phyloP scores from a whole-genome alignment of 73 alveolate species.

The Strombidium stylifer region DNA sequence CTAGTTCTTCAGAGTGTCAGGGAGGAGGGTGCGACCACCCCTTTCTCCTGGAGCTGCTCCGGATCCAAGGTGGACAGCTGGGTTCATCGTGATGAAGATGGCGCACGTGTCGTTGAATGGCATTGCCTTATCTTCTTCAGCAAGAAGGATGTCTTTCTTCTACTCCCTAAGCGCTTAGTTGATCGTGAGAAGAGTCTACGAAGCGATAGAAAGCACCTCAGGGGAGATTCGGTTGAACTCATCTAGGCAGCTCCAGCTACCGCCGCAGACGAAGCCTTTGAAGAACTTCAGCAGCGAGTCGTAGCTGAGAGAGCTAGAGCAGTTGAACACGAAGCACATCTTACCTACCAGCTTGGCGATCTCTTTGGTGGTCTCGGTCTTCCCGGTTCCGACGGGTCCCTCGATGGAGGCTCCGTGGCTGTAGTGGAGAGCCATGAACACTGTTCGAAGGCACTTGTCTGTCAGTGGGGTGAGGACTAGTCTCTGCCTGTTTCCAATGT shows the following conservation, averaged over 20 bases:
- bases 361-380: conserved; percentile 90
- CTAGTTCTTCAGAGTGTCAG: conserved; percentile 82
- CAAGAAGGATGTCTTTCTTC: conserved; percentile 45
- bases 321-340: conserved; percentile 88
- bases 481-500: conserved; percentile 96
- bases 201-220: conserved; percentile 97
- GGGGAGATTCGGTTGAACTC: conserved; percentile 72
- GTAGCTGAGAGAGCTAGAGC: conserved; percentile 82
- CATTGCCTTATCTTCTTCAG: conserved; percentile 46
- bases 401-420: conserved; percentile 96
- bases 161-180: conserved; percentile 81
- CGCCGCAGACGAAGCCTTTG: conserved; percentile 89
- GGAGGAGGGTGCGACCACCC: conserved; percentile 87
- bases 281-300: conserved; percentile 85
- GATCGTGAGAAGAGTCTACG: conserved; percentile 94
- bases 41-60: no score
- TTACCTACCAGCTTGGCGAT: conserved; percentile 82
- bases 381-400: conserved; percentile 96
- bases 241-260: conserved; percentile 75
- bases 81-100: conserved; percentile 89
- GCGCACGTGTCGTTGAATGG: conserved; percentile 58
- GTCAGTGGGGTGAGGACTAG: conserved; percentile 93
- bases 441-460: conserved; percentile 88
- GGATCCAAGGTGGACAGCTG: no score
- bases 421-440: conserved; percentile 85